Conservation (phyloP, 2,329 filamentous ascomycete genomes). For the Ophiostoma ulmi region DNA sequence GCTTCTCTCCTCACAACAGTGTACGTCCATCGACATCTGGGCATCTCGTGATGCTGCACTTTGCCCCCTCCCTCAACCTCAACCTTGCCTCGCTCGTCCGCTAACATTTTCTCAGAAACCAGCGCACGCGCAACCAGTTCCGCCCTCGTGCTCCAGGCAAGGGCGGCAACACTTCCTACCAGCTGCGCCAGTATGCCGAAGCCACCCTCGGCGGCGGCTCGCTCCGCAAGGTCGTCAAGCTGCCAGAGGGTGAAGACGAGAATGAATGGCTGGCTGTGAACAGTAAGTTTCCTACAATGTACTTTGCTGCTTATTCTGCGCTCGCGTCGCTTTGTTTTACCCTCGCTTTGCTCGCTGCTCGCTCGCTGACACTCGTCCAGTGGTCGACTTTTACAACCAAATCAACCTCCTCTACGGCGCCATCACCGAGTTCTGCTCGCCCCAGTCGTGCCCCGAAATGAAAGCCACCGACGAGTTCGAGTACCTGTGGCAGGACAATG, state of each 20-base stretch:
- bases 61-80: no score
- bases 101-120: slow-evolving; percentile 55
- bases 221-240: slow-evolving; percentile 89
- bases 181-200: slow-evolving; percentile 95
- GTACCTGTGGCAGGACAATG: slow-evolving; percentile 96
- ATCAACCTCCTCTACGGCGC: slow-evolving; percentile 98
- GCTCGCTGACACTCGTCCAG: slow-evolving; percentile 45
- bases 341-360: not conserved
- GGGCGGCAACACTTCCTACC: slow-evolving; percentile 79
- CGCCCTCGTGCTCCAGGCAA: slow-evolving; percentile 79
- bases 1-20: slow-evolving; percentile 31
- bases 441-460: slow-evolving; percentile 96
- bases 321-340: not conserved
- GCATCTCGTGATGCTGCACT: not conserved
- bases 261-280: slow-evolving; percentile 99
- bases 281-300: slow-evolving; percentile 50
- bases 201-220: slow-evolving; percentile 93
- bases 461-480: slow-evolving; percentile 99
- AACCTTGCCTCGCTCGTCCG: not conserved
- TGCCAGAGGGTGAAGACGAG: slow-evolving; percentile 94
- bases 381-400: slow-evolving; percentile 99
- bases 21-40: slow-evolving; percentile 27
- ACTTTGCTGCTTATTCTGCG: not conserved
- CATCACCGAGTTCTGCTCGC: slow-evolving; percentile 98
- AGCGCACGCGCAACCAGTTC: slow-evolving; percentile 84